Conservation (phyloP, 176 grass and related monocot species). For the Oryza nivara region DNA sequence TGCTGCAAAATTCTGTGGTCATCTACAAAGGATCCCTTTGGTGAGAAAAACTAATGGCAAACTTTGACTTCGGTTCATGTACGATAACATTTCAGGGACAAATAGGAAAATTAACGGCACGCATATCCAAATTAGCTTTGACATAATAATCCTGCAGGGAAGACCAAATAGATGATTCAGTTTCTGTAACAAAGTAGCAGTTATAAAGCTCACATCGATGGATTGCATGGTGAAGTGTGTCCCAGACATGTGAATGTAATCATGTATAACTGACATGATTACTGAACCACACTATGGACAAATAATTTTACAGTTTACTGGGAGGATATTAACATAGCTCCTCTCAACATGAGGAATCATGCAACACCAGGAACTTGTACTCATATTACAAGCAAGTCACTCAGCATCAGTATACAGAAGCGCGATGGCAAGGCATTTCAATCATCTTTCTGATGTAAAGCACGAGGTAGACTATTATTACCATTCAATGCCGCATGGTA, state of each 20-base stretch:
- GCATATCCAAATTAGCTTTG: slow-evolving; percentile 84
- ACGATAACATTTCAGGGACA: slow-evolving; percentile 28
- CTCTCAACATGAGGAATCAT: slow-evolving; percentile 39
- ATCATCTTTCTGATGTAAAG: slow-evolving; percentile 97
- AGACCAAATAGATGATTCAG: slow-evolving; percentile 88
- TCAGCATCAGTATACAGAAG: slow-evolving; percentile 39
- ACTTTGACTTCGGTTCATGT: slow-evolving; percentile 29
- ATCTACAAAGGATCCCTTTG: slow-evolving; percentile 36
- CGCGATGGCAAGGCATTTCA: slow-evolving; percentile 48
- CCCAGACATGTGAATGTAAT: slow-evolving; percentile 9
- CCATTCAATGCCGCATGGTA: slow-evolving; percentile 96
- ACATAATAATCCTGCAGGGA: slow-evolving; percentile 88
- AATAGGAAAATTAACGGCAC: slow-evolving; percentile 32
- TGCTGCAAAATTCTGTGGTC: slow-evolving; percentile 39
- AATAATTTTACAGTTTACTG: slow-evolving; percentile 48
- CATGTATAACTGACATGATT: slow-evolving; percentile 24
- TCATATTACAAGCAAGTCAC: slow-evolving; percentile 57
- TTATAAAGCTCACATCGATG: not conserved
- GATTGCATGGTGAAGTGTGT: not conserved
- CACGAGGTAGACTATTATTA: slow-evolving; percentile 90
- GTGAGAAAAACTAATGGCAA: slow-evolving; percentile 32
- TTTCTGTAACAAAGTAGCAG: slow-evolving; percentile 43
- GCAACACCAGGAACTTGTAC: slow-evolving; percentile 27
- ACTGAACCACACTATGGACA: slow-evolving; percentile 28
- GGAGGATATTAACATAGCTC: slow-evolving; percentile 37